Percentiles rank a stretch among this genome's conserved stretches.
Evolutionary conservation across 176 grass and related monocot genomes (phyloP).

Genomic region (Sorghum bicolor): Sorghum_bicolor_NCBIv3 NC_012871.2:57418501-57419000

Average conservation of each 20-base stretch:
- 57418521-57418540: neutral
- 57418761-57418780: neutral
- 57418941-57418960: neutral
- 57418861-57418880: neutral
- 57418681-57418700: neutral
- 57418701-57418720: neutral
- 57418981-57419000: neutral
- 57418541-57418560: neutral
- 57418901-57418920: neutral
- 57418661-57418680: neutral
- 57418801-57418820: neutral
- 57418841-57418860: neutral
- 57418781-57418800: neutral
- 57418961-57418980: constrained; percentile 1
- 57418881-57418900: neutral
- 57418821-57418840: neutral
- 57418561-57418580: neutral
- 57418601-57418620: neutral
- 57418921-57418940: neutral
- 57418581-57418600: neutral
- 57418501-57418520: neutral
- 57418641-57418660: neutral
- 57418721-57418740: neutral
- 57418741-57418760: neutral
- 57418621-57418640: neutral